Evolutionary conservation across 164 flowering plant genomes (phyloP), one percentile per base, ranked within the genome.

Genomic region (Chimonanthus salicifolius): DNA sequence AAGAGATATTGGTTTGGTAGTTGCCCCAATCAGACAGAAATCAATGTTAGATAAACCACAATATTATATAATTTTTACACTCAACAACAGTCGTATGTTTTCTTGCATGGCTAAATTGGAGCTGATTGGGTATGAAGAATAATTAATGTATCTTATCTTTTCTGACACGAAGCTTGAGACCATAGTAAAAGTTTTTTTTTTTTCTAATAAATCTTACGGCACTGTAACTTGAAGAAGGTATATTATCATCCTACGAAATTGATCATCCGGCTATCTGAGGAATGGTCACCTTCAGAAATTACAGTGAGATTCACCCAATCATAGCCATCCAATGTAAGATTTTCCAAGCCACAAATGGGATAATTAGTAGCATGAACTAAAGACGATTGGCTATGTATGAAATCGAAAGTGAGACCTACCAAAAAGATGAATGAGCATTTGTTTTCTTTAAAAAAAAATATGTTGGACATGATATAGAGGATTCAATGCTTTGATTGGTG

Each of bases 1-100:
- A 49, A 7, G 60, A 18, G 21, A 58, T 43, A 7, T 20, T 11
- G 20, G n/a, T 33, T 5, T 43, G 69, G 46, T 72, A 11, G 69
- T 58, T 62, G 16, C 5, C 18, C 7, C 49, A 47, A 63, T 33
- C n/a, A 46, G 64, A 33, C 7, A 18, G 62, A 72, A 10, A 64
- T 49, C 74, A 49, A 72, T 33, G 49, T 49, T 64, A 50, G 74
- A 72, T 72, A 43, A 72, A 10, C 74, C 47, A 72, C 69, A 66
- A 10, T 15, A 44, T 44, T 6, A 65, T 4, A 15, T 45, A 66
- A 45, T 45, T 2, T 66, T 8, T 11, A 66, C 68, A 66, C 68
- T 66, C 68, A 66, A 66, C 46, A 45, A 48, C 15, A 47, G 4
- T 63, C 66, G 16, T 63, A 8, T 16, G 65, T 63, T 18, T 18